Base-by-base conservation (phyloP, 306 rosid genomes). In the Inga oerstediana region DNA sequence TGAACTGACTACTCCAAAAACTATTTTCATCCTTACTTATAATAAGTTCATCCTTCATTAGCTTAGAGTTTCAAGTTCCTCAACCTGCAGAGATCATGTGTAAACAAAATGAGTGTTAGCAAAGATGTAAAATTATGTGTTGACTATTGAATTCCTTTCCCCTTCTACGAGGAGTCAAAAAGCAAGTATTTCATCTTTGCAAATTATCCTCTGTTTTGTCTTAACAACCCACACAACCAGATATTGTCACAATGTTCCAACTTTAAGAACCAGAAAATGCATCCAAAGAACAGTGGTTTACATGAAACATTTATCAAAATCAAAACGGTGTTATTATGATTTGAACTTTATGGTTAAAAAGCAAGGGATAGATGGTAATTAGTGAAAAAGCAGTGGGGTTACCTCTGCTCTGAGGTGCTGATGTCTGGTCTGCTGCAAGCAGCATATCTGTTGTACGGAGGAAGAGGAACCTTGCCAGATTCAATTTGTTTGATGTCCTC, bases 401-500 rank as follows among this genome's bases (percentile, higher is more conserved):
- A 86, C 88, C 88, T 86, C 37, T 75, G 41, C 68, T 87, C 86
- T 51, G 80, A 70, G 72, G 41, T 75, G 80, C 66, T 17, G 68
- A 46, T 71, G 76, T 52, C 73, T 62, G n/a, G 46, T 80, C 34
- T 74, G 74, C 39, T 46, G 51, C 85, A 68, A 69, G 65, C 72
- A 20, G 37, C 79, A 48, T 20, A 39, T 81, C 70, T 81, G 81
- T 35, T 35, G 73, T 89, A 89, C 32, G 27, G 82, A 49, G 90
- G 90, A 30, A 79, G 61, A 24, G 92, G 88, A 78, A 89, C 85
- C 72, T 85, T 84, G 52, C 89, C 92, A 4, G 91, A 85, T 56
- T 89, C 92, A 51, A 87, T 89, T 79, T 83, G 49, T 44, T 84
- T 58, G 74, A 89, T 87, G 77, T 89, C 92, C 35, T 84, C 84